Percentiles rank a stretch among this genome's conserved stretches.
Evolutionary conservation across 2,329 filamentous ascomycete species (phyloP).

Genomic region (Arthrobotrys iridis): DNA sequence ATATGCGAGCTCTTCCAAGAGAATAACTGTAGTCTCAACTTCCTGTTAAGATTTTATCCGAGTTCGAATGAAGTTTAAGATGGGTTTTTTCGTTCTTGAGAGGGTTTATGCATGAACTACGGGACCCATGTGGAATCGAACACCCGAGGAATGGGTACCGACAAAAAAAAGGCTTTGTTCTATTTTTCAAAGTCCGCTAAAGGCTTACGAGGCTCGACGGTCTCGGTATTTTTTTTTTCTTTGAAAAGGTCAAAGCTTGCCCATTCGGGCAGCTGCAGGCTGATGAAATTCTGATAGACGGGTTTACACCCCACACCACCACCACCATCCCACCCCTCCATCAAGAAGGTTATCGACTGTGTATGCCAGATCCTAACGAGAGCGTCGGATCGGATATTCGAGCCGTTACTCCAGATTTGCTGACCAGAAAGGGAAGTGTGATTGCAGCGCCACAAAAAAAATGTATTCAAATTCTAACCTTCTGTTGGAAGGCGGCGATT

Average conservation of each 20-base stretch:
- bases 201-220: conserved; percentile 30
- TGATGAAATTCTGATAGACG: conserved; percentile 36
- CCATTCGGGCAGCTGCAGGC: conserved; percentile 50
- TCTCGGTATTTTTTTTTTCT: not conserved
- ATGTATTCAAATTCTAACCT: conserved; percentile 17
- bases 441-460: conserved; percentile 26
- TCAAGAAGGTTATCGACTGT: conserved; percentile 10
- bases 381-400: conserved; percentile 14
- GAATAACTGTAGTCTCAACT: conserved; percentile 18
- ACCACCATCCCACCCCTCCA: conserved; percentile 3
- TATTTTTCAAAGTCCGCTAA: conserved; percentile 15
- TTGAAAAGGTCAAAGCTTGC: conserved; percentile 45
- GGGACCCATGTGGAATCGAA: conserved; percentile 39
- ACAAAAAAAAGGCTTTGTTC: conserved; percentile 13
- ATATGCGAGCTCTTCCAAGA: conserved; percentile 32
- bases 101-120: conserved; percentile 40
- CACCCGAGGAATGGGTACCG: conserved; percentile 53
- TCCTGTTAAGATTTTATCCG: conserved; percentile 36
- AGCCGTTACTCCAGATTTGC: conserved; percentile 24
- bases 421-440: conserved; percentile 24
- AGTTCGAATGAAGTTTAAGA: conserved; percentile 2
- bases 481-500: conserved; percentile 27
- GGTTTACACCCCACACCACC: conserved; percentile 11
- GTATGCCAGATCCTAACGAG: conserved; percentile 20
- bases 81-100: conserved; percentile 16